Percentiles rank a stretch among this genome's conserved stretches.
Evolutionary conservation across 2,329 filamentous ascomycete genomes (phyloP).

Genomic region (Fusarium sp.): DNA sequence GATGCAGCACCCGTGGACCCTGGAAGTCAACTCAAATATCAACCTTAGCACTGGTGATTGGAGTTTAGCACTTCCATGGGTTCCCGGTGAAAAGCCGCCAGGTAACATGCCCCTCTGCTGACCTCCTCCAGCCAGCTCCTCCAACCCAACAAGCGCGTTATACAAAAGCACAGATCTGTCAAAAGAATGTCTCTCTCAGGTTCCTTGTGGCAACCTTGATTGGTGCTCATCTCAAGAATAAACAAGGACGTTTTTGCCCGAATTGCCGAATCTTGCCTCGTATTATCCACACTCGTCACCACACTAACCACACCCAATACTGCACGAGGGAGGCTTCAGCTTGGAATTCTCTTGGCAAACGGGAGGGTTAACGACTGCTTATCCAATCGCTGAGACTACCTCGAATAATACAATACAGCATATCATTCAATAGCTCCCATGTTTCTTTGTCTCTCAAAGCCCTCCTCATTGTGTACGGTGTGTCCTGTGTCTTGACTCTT

Average conservation of each 20-base stretch:
- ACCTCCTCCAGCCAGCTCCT: neutral
- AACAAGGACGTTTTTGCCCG: constrained; percentile 14
- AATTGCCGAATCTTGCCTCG: constrained; percentile 30
- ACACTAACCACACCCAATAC: constrained; percentile 39
- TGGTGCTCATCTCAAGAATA: constrained; percentile 25
- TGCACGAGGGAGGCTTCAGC: constrained; percentile 33
- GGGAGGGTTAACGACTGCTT: constrained; percentile 27
- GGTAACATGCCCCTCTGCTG: constrained; percentile 14
- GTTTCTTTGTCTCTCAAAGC: constrained; percentile 14
- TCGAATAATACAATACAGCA: constrained; percentile 21
- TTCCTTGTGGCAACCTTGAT: constrained; percentile 23
- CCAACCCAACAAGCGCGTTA: neutral
- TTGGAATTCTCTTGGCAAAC: constrained; percentile 26
- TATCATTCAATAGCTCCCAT: constrained; percentile 26
- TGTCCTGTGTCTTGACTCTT: constrained; percentile 17
- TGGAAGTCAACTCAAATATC: constrained; percentile 26
- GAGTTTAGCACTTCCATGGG: neutral
- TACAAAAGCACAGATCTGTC: constrained; percentile 13
- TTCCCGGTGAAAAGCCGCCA: constrained; percentile 3
- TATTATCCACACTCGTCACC: constrained; percentile 40
- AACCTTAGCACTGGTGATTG: constrained; percentile 5
- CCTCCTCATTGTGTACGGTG: constrained; percentile 8
- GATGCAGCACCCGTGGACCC: constrained; percentile 29
- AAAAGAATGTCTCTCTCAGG: constrained; percentile 15
- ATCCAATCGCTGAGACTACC: constrained; percentile 16